These are phyloP conservation scores for Irpex rosettiformis DNA, from an alignment of 1,284 basidiomycete genomes.

Conservation along the genomic window DNA sequence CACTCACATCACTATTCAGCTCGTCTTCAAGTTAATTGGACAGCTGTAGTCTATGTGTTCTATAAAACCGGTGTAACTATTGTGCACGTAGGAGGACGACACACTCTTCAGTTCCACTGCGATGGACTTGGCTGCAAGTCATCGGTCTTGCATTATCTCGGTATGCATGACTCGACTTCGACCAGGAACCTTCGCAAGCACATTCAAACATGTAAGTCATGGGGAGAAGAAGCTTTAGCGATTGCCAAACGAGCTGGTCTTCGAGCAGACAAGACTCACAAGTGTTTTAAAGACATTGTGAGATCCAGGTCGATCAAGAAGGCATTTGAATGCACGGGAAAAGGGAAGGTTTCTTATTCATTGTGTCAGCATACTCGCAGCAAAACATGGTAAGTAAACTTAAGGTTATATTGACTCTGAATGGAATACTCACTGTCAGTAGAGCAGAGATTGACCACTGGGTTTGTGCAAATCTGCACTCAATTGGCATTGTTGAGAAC, in stretches of 20 bases:
- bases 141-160: neutral
- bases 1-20: neutral
- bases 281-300: conserved; percentile 9
- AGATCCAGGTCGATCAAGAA: conserved; percentile 17
- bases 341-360: conserved; percentile 14
- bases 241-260: neutral
- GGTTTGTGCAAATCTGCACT: neutral
- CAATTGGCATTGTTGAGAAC: conserved; percentile 19
- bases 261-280: conserved; percentile 4
- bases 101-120: neutral
- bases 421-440: neutral
- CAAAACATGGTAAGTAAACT: conserved; percentile 19
- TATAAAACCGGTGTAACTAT: neutral
- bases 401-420: conserved; percentile 1
- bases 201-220: neutral
- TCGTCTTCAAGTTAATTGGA: neutral
- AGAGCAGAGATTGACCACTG: neutral
- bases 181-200: neutral
- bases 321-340: conserved; percentile 17
- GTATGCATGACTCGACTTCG: neutral
- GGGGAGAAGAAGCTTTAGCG: neutral
- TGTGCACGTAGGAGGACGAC: neutral
- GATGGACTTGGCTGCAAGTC: neutral
- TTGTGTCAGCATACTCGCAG: conserved; percentile 15
- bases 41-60: neutral